Percentiles rank a stretch among this genome's conserved stretches.
Conservation (phyloP, 23 red algal species). For the Gracilariopsis chorda region DNA sequence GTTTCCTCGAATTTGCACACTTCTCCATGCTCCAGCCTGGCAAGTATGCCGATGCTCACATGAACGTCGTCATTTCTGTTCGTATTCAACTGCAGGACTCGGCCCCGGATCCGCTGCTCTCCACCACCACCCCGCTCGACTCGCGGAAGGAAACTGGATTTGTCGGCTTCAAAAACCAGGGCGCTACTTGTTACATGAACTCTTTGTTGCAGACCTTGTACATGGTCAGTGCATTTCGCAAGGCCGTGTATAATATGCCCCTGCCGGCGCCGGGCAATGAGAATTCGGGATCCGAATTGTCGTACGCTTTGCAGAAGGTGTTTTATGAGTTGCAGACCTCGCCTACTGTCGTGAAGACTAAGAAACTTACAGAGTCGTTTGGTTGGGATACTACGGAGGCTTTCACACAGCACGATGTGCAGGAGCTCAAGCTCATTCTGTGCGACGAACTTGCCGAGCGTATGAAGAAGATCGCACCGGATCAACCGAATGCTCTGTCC, state of each 20-base stretch:
- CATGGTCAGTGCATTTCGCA: slow-evolving; percentile 86
- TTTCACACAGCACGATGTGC: slow-evolving; percentile 98
- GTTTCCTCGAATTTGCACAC: slow-evolving; percentile 89
- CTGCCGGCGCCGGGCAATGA: slow-evolving; percentile 71
- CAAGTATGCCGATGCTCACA: slow-evolving; percentile 36
- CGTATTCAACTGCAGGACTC: slow-evolving; percentile 51
- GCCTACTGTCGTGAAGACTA: slow-evolving; percentile 86
- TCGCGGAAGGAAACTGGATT: slow-evolving; percentile 92
- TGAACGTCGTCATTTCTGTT: slow-evolving; percentile 60
- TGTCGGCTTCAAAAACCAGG: slow-evolving; percentile 98
- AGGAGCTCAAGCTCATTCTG: slow-evolving; percentile 95
- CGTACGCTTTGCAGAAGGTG: slow-evolving; percentile 92
- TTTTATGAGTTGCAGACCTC: slow-evolving; percentile 96
- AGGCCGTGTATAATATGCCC: slow-evolving; percentile 96
- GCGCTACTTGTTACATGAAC: slow-evolving; percentile 99
- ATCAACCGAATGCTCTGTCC: slow-evolving; percentile 73
- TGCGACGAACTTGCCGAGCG: slow-evolving; percentile 92
- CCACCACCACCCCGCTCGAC: slow-evolving; percentile 31
- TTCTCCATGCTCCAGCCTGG: slow-evolving; percentile 40
- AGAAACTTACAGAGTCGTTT: slow-evolving; percentile 91
- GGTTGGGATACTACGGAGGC: slow-evolving; percentile 95
- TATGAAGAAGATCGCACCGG: slow-evolving; percentile 81
- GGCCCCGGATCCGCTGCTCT: slow-evolving; percentile 27
- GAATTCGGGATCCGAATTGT: slow-evolving; percentile 45
- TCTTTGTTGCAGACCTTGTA: slow-evolving; percentile 96